These are phyloP conservation scores for Maudiozyma serrabonitensis DNA, from an alignment of 805 yeast species.

Conservation along the genomic window DNA sequence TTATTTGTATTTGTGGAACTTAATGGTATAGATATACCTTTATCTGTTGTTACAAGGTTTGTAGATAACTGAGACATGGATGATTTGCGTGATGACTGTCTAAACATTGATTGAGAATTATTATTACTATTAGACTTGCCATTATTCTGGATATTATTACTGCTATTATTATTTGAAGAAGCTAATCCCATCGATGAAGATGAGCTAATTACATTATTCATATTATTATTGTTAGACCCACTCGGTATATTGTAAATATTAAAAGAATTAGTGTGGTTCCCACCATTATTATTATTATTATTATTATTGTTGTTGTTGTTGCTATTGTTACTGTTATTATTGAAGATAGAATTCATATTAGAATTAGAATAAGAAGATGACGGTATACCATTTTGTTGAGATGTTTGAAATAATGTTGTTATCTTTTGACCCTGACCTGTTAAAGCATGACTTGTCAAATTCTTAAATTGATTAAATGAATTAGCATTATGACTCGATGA, in stretches of 20 bases:
- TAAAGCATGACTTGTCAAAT: neutral
- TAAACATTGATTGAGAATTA: neutral
- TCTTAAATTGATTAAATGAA: neutral
- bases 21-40: conserved; percentile 6
- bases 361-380: neutral
- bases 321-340: neutral
- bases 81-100: neutral
- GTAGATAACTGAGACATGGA: conserved; percentile 1
- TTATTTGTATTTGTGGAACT: conserved; percentile 12
- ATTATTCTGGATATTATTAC: neutral
- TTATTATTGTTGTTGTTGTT: neutral
- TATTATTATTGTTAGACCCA: neutral
- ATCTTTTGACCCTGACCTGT: neutral
- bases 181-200: conserved; percentile 1
- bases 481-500: conserved; percentile 1
- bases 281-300: neutral
- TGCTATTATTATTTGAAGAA: neutral
- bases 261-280: neutral
- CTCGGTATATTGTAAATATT: conserved; percentile 3
- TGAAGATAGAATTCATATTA: neutral
- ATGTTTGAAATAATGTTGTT: neutral
- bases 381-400: neutral
- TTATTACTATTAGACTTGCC: neutral
- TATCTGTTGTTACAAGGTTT: neutral
- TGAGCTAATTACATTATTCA: neutral